Percentiles rank a stretch among this genome's conserved stretches.
phyloP scores from a whole-genome alignment of 202 grass and related monocot species.

The Zoysia matrella region DNA sequence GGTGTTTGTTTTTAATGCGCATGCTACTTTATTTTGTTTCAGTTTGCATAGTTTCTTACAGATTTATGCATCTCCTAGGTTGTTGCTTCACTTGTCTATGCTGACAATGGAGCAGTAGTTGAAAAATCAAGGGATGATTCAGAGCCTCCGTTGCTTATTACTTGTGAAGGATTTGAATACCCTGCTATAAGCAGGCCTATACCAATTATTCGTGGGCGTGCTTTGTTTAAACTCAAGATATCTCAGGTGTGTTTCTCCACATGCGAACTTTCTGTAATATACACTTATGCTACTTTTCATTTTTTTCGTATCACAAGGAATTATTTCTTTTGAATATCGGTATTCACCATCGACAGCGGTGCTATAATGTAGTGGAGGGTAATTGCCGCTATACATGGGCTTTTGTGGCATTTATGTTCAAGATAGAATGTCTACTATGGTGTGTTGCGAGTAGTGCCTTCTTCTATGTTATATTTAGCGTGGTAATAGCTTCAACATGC shows the following conservation, averaged over 20 bases:
- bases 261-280: conserved; percentile 28
- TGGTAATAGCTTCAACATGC: neutral
- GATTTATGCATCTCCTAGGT: conserved; percentile 60
- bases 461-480: neutral
- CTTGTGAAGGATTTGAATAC: conserved; percentile 87
- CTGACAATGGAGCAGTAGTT: conserved; percentile 77
- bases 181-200: conserved; percentile 78
- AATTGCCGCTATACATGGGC: neutral
- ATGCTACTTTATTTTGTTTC: conserved; percentile 30
- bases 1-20: conserved; percentile 40
- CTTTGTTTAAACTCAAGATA: conserved; percentile 94
- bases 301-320: neutral
- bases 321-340: neutral
- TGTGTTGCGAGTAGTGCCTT: neutral
- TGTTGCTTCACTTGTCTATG: conserved; percentile 82
- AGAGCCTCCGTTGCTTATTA: conserved; percentile 83
- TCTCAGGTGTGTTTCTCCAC: conserved; percentile 67
- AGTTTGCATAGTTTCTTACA: conserved; percentile 20
- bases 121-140: conserved; percentile 90
- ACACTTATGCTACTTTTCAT: conserved; percentile 15
- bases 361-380: neutral
- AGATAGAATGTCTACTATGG: neutral
- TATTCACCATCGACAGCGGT: neutral
- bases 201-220: conserved; percentile 69
- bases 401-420: neutral